A percentile compares a stretch with the other conserved stretches of the same genome.
Evolutionary conservation across 2,329 filamentous ascomycete species (phyloP).

Genomic region (Fusarium setosum): DNA sequence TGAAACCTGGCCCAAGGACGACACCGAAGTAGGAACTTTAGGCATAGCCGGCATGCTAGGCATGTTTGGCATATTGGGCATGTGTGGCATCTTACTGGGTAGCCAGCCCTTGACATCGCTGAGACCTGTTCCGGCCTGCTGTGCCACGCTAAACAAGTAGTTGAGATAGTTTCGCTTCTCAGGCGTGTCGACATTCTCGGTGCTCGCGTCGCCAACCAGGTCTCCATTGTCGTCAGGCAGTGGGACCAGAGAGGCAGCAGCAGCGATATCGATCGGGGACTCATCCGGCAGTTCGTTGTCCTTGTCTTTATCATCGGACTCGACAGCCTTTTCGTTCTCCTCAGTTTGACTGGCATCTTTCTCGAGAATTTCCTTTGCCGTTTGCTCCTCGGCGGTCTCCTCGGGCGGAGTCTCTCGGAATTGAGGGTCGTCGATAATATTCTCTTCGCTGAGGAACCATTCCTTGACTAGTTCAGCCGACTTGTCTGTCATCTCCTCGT

Average conservation of each 20-base stretch:
- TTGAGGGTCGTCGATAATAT: conserved; percentile 58
- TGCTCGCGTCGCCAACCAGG: conserved; percentile 44
- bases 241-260: conserved; percentile 61
- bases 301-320: conserved; percentile 8
- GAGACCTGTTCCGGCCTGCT: conserved; percentile 57
- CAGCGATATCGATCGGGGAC: conserved; percentile 63
- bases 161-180: conserved; percentile 58
- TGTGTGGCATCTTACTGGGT: conserved; percentile 54
- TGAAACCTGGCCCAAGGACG: conserved; percentile 45
- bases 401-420: conserved; percentile 54
- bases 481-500: conserved; percentile 71
- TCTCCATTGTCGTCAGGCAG: conserved; percentile 56
- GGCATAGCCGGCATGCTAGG: conserved; percentile 47
- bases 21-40: conserved; percentile 42
- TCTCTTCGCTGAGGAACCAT: conserved; percentile 65
- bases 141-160: conserved; percentile 61
- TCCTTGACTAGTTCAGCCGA: conserved; percentile 67
- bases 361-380: conserved; percentile 39
- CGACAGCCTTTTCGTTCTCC: conserved; percentile 8
- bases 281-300: conserved; percentile 43
- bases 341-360: conserved; percentile 31
- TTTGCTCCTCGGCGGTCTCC: conserved; percentile 46
- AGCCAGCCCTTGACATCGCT: conserved; percentile 55
- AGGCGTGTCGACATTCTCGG: conserved; percentile 49
- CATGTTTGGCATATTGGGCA: conserved; percentile 49